Evolutionary conservation across 805 yeast species (phyloP).

Genomic region (Metschnikowia gruessii): DNA sequence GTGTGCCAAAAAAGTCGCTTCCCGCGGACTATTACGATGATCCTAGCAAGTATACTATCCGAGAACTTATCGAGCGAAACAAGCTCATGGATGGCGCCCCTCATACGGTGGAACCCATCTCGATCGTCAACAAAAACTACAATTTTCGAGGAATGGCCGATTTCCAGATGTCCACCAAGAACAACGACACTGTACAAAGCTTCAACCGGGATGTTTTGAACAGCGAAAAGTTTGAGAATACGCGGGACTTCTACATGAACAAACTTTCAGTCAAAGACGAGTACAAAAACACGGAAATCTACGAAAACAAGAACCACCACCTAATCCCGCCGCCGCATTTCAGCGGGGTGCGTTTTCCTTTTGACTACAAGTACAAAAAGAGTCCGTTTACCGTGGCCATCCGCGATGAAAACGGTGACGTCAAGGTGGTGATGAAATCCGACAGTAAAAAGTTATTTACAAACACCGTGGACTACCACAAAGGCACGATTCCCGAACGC

Average conservation of each 20-base stretch:
- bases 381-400: slow-evolving; percentile 55
- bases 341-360: slow-evolving; percentile 73
- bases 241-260: slow-evolving; percentile 26
- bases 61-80: slow-evolving; percentile 38
- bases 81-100: slow-evolving; percentile 22
- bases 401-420: slow-evolving; percentile 58
- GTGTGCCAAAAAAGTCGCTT: slow-evolving; percentile 55
- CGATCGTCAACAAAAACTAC: slow-evolving; percentile 63
- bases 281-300: slow-evolving; percentile 23
- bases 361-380: slow-evolving; percentile 71
- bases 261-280: slow-evolving; percentile 28
- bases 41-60: slow-evolving; percentile 39
- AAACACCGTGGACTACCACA: slow-evolving; percentile 48
- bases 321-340: slow-evolving; percentile 86
- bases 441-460: slow-evolving; percentile 51
- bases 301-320: slow-evolving; percentile 45
- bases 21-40: slow-evolving; percentile 33
- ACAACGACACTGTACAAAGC: slow-evolving; percentile 40
- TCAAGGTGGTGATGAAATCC: slow-evolving; percentile 45
- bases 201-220: slow-evolving; percentile 28
- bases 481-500: slow-evolving; percentile 43
- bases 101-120: slow-evolving; percentile 56
- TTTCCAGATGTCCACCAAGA: slow-evolving; percentile 68
- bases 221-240: slow-evolving; percentile 23
- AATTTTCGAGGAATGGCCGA: slow-evolving; percentile 85